Evolutionary conservation across 768 basidiomycete genomes (phyloP).

Genomic region (Pleurotus eryngii): DNA sequence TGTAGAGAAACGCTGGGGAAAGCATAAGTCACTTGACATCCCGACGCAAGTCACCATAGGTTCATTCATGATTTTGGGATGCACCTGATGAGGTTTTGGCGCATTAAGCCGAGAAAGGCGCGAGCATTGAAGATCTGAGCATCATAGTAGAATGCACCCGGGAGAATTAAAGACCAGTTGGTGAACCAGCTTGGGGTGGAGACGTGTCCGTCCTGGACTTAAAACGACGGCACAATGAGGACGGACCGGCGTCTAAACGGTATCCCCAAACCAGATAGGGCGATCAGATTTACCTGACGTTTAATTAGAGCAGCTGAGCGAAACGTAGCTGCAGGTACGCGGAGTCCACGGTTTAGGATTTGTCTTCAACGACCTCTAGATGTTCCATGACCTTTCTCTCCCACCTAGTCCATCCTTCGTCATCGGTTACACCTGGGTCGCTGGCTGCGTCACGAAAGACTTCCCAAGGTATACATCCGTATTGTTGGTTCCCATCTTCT

Average conservation of each 20-base stretch:
- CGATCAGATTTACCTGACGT: background rate
- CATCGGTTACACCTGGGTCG: conserved; percentile 52
- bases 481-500: conserved; percentile 34
- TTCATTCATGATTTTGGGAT: background rate
- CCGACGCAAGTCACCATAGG: background rate
- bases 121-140: background rate
- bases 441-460: conserved; percentile 61
- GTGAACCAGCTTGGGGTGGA: no score
- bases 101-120: conserved; percentile 2
- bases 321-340: background rate
- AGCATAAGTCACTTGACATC: background rate
- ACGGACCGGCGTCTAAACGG: no score
- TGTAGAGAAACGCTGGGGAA: no score
- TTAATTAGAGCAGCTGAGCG: no score
- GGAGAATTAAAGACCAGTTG: no score
- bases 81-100: background rate
- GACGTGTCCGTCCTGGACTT: no score
- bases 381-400: conserved; percentile 74
- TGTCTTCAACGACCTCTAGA: conserved; percentile 52
- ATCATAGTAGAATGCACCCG: no score
- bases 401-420: conserved; percentile 75
- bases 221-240: no score
- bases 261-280: background rate
- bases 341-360: background rate
- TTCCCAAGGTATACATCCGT: conserved; percentile 69